A percentile compares a stretch with the other conserved stretches of the same genome.
Conservation (phyloP, 257 asterid species). For the Lycium ferocissimum region DNA sequence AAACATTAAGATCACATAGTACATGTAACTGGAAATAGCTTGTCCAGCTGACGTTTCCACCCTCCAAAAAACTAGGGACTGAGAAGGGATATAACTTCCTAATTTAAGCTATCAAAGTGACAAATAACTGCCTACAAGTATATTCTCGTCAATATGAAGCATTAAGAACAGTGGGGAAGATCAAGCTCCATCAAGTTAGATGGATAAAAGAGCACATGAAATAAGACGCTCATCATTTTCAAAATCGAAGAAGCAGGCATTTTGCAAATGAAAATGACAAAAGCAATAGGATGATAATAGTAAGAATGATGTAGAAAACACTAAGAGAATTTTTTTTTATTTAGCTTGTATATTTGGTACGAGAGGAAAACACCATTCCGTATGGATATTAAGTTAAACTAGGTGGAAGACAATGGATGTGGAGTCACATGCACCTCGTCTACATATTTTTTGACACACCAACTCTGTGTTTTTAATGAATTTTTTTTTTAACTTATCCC, state of each 20-base stretch:
- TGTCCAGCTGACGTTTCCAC: background rate
- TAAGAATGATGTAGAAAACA: background rate
- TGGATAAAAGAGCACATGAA: slow-evolving; percentile 25
- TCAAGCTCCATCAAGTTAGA: background rate
- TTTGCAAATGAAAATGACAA: slow-evolving; percentile 19
- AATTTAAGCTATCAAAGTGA: background rate
- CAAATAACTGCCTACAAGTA: slow-evolving; percentile 10
- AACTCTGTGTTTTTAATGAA: background rate
- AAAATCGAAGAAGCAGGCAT: background rate
- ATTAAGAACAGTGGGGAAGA: background rate
- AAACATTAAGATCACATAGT: slow-evolving; percentile 8
- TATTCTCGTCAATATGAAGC: background rate
- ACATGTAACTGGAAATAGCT: slow-evolving; percentile 1
- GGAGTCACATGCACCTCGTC: slow-evolving; percentile 13
- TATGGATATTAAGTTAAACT: background rate
- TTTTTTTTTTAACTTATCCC: background rate
- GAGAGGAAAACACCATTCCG: background rate
- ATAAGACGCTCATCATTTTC: background rate
- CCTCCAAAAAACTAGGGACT: background rate
- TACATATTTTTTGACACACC: background rate
- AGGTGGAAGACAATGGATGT: slow-evolving; percentile 10
- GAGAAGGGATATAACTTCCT: slow-evolving; percentile 19
- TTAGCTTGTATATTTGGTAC: slow-evolving; percentile 9
- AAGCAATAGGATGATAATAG: background rate
- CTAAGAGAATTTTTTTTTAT: background rate